phyloP scores from a whole-genome alignment of 2,329 filamentous ascomycete species.

The Exophiala dermatitidis region DNA sequence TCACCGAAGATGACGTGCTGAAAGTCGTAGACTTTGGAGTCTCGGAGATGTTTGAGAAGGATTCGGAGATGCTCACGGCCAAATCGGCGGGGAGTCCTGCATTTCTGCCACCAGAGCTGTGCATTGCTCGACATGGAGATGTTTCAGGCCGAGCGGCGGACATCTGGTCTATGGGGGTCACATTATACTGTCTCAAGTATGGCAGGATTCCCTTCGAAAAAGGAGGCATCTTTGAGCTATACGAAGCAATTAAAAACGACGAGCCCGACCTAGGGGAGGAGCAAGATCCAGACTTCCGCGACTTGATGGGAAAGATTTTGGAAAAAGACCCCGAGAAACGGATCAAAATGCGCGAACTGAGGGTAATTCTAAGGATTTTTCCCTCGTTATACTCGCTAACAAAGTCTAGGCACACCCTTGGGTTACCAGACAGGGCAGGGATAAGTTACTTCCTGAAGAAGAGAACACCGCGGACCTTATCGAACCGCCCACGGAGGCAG shows the following conservation, averaged over 20 bases:
- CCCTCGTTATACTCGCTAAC: constrained; percentile 9
- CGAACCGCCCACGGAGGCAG: constrained; percentile 78
- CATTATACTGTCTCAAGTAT: constrained; percentile 85
- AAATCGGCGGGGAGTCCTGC: constrained; percentile 94
- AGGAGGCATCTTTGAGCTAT: constrained; percentile 72
- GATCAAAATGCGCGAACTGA: constrained; percentile 72
- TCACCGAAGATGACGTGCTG: constrained; percentile 85
- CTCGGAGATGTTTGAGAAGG: constrained; percentile 94
- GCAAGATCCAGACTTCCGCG: constrained; percentile 60
- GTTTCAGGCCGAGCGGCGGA: constrained; percentile 86
- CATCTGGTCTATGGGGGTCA: constrained; percentile 98
- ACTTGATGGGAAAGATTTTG: constrained; percentile 66
- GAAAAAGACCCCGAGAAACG: constrained; percentile 79
- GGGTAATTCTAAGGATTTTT: constrained; percentile 53
- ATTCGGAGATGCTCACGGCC: constrained; percentile 76
- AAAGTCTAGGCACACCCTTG: constrained; percentile 70
- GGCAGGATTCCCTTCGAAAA: constrained; percentile 81
- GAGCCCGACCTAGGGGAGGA: constrained; percentile 55
- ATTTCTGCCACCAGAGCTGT: constrained; percentile 89
- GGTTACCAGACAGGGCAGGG: constrained; percentile 75
- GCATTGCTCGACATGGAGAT: constrained; percentile 74
- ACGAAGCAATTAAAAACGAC: constrained; percentile 76
- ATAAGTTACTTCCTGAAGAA: constrained; percentile 69
- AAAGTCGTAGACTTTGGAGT: constrained; percentile 99
- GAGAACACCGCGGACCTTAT: constrained; percentile 80